Evolutionary conservation across 768 basidiomycete genomes (phyloP), one percentile per base, ranked within the genome.

Genomic region (Lactarius evosmus): DNA sequence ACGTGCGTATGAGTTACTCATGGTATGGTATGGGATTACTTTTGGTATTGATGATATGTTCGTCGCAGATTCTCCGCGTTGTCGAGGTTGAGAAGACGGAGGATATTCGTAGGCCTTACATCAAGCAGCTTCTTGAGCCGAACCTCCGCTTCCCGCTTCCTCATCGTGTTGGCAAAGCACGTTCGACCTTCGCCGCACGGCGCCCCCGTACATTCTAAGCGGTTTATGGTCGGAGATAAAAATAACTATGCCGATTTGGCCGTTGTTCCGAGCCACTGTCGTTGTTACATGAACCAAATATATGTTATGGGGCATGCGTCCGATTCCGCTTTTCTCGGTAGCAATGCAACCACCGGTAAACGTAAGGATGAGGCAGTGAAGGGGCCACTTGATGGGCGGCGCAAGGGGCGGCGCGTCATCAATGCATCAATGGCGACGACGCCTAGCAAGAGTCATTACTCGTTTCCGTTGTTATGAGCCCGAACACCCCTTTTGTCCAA

Each of bases 141-240:
- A 80, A 83, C 66, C 91, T 98, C 83, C 95, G 88, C 78, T 99
- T 98, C 94, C 96, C 96, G 67, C 88, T 98, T 56, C 94, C 96
- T 66, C 91, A 92, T 77, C 90, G 97, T 60, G 85, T 95, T 63
- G 67, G 79, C 67, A 94, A 93, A 81, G 75, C 79, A 66, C 88
- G 85, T 70, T 86, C 87, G 69, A 92, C 86, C 62, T 95, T 95
- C 75, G 84, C 87, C 56, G 92, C 93, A 36, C 77, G 78, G 72
- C 86, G 92, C 68, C 92, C 92, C 27, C 72, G 76, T 65, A 94
- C 92, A 50, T 93, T 93, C 78, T 83, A 72, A 76, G 56, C 44
- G 49, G 16, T 58, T 52, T 54, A 12, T 33, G 41, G 38, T 19
- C 33, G 36, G 44, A 25, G 60, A 34, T 11, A 60, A 60, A 56